Base-by-base conservation (phyloP, 345 rosid genomes). In the Euphorbia lathyris region DNA sequence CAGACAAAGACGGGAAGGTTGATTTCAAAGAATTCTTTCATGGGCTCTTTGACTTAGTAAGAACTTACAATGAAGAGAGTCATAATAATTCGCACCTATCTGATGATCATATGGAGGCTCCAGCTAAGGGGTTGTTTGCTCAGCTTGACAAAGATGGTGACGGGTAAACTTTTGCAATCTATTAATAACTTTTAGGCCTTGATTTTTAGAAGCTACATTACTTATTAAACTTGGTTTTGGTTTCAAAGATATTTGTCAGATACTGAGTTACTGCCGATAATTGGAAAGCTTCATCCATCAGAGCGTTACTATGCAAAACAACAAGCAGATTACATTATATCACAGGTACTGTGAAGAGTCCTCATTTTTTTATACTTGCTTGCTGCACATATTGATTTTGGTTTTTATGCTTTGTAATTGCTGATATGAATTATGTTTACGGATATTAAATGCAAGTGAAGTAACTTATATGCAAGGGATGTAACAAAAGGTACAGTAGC, bases 301-400 rank as follows among this genome's bases (percentile, higher is more conserved):
- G 99, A 90, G 78, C 93, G 58, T 40, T 90, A 89, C 81, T 96
- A 95, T 76, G 97, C 99, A 50, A 95, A 92, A 77, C 94, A 92
- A 67, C 98, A 95, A 81, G 94, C 92, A 43, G 96, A 90, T 80
- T 92, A 96, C 84, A 86, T 85, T 55, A 83, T 96, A 69, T 79
- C 91, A 67, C 97, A 92, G 98, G 99, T 89, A 86, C 52, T 25
- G 20, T 40, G 34, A 30, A 27, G n/a, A 20, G 42, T 36, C 12
- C 38, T 26, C n/a, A n/a, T 56, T 4, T 34, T 25, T 50, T 27
- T 10, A 19, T 43, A 17, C 9, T 8, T 57, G 36, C 29, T 69
- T n/a, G n/a, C n/a, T n/a, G n/a, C n/a, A n/a, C n/a, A 11, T 1
- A 70, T 68, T 6, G 6, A 27, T 32, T 58, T 26, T 58, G 57